Percentiles rank a stretch among this genome's conserved stretches.
These are phyloP conservation scores for Sporothrix phasma DNA, from an alignment of 2,329 filamentous ascomycete species.

Conservation along the genomic window DNA sequence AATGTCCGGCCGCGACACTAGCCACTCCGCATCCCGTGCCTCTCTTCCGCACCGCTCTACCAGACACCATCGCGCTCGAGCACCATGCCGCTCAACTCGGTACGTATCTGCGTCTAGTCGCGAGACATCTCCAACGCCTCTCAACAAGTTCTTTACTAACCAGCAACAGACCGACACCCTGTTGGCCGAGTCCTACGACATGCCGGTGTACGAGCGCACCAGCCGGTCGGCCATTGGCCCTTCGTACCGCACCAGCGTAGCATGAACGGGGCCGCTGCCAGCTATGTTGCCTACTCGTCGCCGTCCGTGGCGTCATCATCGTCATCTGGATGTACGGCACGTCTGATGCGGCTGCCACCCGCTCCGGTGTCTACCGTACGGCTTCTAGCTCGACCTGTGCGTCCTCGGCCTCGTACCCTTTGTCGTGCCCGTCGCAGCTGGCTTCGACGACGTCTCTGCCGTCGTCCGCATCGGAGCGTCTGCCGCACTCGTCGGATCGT, in stretches of 20 bases:
- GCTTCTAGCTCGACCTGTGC: neutral
- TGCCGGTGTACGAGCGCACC: neutral
- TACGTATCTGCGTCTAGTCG: neutral
- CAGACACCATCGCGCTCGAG: neutral
- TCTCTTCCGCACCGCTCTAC: conserved; percentile 7
- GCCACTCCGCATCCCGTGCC: neutral
- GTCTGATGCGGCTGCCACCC: neutral
- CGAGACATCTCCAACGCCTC: neutral
- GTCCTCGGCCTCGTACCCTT: neutral
- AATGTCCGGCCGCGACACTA: conserved; percentile 1
- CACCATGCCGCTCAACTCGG: neutral
- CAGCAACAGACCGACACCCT: neutral
- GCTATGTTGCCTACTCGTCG: neutral
- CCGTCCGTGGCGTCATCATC: neutral
- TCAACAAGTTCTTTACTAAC: neutral
- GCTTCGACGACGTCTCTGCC: neutral
- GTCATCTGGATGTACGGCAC: neutral
- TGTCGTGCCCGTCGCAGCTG: neutral
- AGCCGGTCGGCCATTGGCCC: neutral
- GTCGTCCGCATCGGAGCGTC: neutral
- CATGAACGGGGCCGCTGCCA: neutral
- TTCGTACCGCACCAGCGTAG: neutral
- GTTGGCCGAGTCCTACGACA: neutral
- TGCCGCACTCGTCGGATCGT: neutral
- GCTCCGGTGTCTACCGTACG: neutral